Evolutionary conservation across 1,284 basidiomycete genomes (phyloP).

Genomic region (Ceratobasidium sp.): DNA sequence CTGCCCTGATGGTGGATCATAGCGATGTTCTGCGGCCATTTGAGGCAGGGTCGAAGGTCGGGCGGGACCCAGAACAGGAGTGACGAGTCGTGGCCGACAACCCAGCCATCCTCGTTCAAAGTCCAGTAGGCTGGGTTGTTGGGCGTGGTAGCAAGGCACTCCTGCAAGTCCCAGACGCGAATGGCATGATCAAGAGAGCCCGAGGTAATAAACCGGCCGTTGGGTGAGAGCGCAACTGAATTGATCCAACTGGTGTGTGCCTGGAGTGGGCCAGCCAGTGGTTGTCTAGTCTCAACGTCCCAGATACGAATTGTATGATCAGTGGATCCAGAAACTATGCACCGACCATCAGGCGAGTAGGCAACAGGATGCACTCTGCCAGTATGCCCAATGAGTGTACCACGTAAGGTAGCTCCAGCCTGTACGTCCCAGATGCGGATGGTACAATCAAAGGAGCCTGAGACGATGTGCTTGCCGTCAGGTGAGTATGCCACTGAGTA

Average conservation of each 20-base stretch:
- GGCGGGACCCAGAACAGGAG: too few relatives aligned
- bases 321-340: not conserved
- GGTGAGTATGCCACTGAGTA: not conserved
- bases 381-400: not conserved
- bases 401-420: not conserved
- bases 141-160: too few relatives aligned
- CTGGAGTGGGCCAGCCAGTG: not conserved
- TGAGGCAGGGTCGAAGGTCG: too few relatives aligned
- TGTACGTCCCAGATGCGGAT: not conserved
- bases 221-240: not conserved
- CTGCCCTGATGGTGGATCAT: too few relatives aligned
- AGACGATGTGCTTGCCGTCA: not conserved
- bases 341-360: constrained; percentile 14
- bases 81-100: too few relatives aligned
- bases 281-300: not conserved
- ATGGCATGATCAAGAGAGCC: too few relatives aligned
- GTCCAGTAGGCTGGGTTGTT: too few relatives aligned
- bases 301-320: not conserved
- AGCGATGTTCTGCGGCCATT: too few relatives aligned
- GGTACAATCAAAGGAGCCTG: not conserved
- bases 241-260: not conserved
- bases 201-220: too few relatives aligned
- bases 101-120: too few relatives aligned
- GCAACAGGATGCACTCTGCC: not conserved
- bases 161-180: too few relatives aligned